These are phyloP conservation scores for Anisodus tanguticus DNA, from an alignment of 257 asterid species.

Conservation along the genomic window DNA sequence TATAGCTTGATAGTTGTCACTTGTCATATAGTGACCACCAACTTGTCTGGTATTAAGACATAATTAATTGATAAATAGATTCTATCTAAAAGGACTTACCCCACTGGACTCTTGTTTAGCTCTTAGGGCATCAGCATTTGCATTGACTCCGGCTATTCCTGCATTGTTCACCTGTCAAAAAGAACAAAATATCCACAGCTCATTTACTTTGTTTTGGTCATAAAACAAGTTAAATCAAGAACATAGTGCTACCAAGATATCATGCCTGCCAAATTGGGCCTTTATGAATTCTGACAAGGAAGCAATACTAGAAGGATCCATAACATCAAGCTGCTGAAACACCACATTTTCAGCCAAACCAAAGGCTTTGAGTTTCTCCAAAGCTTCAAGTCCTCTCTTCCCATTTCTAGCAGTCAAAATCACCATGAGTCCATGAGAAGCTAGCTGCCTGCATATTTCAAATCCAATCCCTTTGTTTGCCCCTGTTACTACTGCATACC, in stretches of 20 bases:
- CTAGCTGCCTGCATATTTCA: conserved; percentile 59
- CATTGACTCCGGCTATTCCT: conserved; percentile 45
- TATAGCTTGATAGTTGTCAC: background rate
- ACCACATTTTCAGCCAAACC: conserved; percentile 34
- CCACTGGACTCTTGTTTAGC: background rate
- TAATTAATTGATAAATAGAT: background rate
- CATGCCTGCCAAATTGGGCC: conserved; percentile 37
- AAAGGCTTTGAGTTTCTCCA: conserved; percentile 41
- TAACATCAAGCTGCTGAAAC: conserved; percentile 66
- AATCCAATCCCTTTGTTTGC: conserved; percentile 68
- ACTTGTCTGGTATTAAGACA: background rate
- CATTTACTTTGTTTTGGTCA: background rate
- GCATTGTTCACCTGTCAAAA: conserved; percentile 57
- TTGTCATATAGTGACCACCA: background rate
- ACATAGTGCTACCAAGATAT: conserved; percentile 32
- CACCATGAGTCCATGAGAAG: conserved; percentile 51
- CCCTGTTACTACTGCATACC: conserved; percentile 64
- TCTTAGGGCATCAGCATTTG: conserved; percentile 33
- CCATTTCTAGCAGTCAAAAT: conserved; percentile 60
- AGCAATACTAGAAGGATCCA: conserved; percentile 41
- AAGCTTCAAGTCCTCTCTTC: conserved; percentile 59
- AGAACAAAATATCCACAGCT: background rate
- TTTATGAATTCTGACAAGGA: conserved; percentile 50
- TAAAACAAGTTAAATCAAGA: background rate
- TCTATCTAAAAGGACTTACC: background rate